phyloP scores from a whole-genome alignment of 1,284 basidiomycete genomes.

The Grifola frondosa region DNA sequence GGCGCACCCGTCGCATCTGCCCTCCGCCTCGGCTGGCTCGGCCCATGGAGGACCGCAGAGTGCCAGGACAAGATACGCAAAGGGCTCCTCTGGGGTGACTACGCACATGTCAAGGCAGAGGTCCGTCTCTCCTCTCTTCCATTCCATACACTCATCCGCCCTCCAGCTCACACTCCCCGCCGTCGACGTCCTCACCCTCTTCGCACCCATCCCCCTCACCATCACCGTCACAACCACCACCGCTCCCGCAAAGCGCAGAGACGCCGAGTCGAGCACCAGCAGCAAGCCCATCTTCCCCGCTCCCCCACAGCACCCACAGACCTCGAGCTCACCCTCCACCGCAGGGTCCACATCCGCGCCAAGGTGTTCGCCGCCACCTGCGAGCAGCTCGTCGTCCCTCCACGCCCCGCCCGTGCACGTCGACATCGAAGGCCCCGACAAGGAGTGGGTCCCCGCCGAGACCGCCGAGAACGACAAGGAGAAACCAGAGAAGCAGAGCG shows the following conservation, averaged over 20 bases:
- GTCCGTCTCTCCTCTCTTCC: slow-evolving; percentile 4
- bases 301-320: slow-evolving; percentile 2
- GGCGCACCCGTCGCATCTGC: slow-evolving; percentile 7
- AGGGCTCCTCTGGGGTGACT: slow-evolving; percentile 25
- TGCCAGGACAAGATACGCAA: slow-evolving; percentile 16
- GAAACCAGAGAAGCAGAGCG: background rate
- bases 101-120: slow-evolving; percentile 17
- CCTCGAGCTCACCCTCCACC: slow-evolving; percentile 8
- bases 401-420: no score
- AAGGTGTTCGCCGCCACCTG: background rate
- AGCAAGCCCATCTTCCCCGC: slow-evolving; percentile 14
- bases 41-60: slow-evolving; percentile 6
- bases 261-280: slow-evolving; percentile 4
- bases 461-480: background rate
- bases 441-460: slow-evolving; percentile 3
- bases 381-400: no score
- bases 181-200: slow-evolving; percentile 8
- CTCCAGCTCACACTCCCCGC: slow-evolving; percentile 18
- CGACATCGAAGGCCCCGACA: background rate
- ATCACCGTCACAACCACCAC: slow-evolving; percentile 9
- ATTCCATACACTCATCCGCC: background rate
- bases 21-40: no score
- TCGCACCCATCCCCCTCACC: slow-evolving; percentile 10
- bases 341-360: slow-evolving; percentile 3
- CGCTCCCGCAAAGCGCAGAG: slow-evolving; percentile 6